Evolutionary conservation across 306 rosid species (phyloP), one percentile per base, ranked within the genome.

Genomic region (Cucurbita argyrosperma): DNA sequence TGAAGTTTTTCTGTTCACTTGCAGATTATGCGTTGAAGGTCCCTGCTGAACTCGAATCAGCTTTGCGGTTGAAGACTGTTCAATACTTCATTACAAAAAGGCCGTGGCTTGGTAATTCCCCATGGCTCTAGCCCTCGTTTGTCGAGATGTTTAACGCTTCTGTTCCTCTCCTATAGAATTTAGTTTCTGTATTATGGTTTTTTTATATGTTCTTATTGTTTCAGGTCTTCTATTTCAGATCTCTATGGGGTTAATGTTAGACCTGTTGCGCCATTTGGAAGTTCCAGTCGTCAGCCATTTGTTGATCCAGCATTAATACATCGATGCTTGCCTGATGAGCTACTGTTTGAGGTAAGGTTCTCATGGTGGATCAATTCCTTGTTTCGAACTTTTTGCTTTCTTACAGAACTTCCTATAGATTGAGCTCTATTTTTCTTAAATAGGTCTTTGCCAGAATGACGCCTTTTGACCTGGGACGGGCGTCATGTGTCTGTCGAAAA

Each of bases 231-330:
- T 85, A 79, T 83, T 87, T 80, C 84, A 90, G 97, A 93, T 90
- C 98, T 90, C 76, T 90, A 94, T 77, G 97, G 98, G 39, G 78
- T 94, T 71, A 94, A 94, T 10, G 96, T 94, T 76, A 87, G 97
- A 79, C 97, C 98, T 18, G 92, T 94, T 84, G 97, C 98, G 9
- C 98, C 98, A 4, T 45, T 94, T 37, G 98, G 97, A 63, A 94
- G 97, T 82, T 75, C 75, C 7, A 94, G 98, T 84, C 84, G 98
- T 58, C 86, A 84, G 84, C 85, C 88, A 30, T 77, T 76, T 63
- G 87, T 85, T 72, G 98, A 93, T 78, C 82, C 96, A 12, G 84
- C 97, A 8, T 79, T 85, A 65, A 23, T 94, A 58, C 98, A 94
- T 76, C 94, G 90, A 4, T 18, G 74, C 81, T 77, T 94, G 78